A percentile compares a stretch with the other conserved stretches of the same genome.
These are phyloP conservation scores for Rhynchospora pubera DNA, from an alignment of 176 grass and related monocot species.

Conservation along the genomic window DNA sequence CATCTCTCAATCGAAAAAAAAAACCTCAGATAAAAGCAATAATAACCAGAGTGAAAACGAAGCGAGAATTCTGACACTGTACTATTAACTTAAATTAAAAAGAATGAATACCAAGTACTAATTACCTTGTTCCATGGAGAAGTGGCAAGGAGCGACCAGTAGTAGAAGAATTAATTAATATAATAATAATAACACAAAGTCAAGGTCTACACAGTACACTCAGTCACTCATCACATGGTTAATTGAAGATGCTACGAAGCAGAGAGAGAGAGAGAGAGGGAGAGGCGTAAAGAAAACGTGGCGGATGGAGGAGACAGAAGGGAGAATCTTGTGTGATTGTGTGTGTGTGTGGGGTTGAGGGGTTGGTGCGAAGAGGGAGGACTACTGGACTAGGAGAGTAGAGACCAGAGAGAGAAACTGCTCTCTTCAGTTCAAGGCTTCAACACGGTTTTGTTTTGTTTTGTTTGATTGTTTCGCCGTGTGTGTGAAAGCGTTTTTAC, in stretches of 20 bases:
- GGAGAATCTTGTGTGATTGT: not conserved
- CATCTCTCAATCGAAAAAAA: not conserved
- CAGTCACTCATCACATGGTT: not conserved
- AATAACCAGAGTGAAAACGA: not conserved
- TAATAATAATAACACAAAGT: not conserved
- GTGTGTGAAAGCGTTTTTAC: too few species aligned
- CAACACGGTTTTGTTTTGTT: too few species aligned
- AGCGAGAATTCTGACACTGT: not conserved
- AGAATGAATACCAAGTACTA: not conserved
- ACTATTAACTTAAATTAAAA: not conserved
- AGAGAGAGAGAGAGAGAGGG: not conserved
- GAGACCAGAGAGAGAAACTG: too few species aligned
- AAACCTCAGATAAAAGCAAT: not conserved
- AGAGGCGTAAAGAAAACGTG: conserved; percentile 1
- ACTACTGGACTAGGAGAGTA: too few species aligned
- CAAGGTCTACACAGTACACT: not conserved
- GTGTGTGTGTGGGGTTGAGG: not conserved
- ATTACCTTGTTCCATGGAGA: conserved; percentile 18
- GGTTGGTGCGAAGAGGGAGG: too few species aligned
- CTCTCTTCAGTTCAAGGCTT: too few species aligned
- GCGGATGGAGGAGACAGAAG: not conserved
- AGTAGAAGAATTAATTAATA: not conserved
- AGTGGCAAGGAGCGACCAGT: not conserved
- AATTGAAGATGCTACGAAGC: not conserved
- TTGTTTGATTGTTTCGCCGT: too few species aligned